Evolutionary conservation across 331 rosid species (phyloP).

Genomic region (Ulmus americana): DNA sequence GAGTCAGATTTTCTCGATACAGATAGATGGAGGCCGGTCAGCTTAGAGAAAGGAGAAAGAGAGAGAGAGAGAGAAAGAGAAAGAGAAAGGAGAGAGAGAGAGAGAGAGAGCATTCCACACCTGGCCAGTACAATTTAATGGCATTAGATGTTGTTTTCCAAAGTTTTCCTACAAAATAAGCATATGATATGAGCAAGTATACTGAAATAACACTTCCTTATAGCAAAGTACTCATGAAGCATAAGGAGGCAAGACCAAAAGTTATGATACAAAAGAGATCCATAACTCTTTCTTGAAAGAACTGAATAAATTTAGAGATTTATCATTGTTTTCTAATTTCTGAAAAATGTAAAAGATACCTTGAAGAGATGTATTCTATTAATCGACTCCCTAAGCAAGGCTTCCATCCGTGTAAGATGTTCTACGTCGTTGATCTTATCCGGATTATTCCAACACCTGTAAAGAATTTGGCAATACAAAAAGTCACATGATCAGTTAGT

Average conservation of each 20-base stretch:
- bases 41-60: no score
- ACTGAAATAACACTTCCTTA: neutral
- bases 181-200: neutral
- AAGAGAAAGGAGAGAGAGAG: no score
- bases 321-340: neutral
- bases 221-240: neutral
- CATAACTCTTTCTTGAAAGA: neutral
- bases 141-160: constrained; percentile 46
- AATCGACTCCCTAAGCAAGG: constrained; percentile 51
- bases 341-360: constrained; percentile 32
- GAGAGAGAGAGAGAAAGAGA: no score
- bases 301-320: neutral
- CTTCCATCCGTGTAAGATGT: constrained; percentile 66
- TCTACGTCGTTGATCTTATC: constrained; percentile 50
- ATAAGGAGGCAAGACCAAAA: neutral
- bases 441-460: constrained; percentile 60
- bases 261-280: neutral
- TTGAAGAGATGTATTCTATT: constrained; percentile 37
- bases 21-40: neutral
- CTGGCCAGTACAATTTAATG: constrained; percentile 52
- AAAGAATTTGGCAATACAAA: constrained; percentile 18
- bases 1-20: constrained; percentile 18
- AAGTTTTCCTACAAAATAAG: constrained; percentile 46
- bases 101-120: constrained; percentile 17
- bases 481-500: neutral